phyloP scores from a whole-genome alignment of 768 basidiomycete genomes.

The Termitomyces sp. region DNA sequence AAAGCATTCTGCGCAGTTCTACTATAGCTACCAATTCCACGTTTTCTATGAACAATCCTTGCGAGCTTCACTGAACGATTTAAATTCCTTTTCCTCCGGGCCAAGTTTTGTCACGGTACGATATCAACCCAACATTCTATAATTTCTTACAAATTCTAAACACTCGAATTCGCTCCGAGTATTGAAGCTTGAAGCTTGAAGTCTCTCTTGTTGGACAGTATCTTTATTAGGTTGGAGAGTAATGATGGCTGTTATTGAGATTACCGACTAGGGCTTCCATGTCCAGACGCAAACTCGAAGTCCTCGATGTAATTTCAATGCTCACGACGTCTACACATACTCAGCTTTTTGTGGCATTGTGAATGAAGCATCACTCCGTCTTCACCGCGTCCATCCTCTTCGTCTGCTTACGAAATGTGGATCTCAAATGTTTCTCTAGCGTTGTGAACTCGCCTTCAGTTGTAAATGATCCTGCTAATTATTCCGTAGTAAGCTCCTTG shows the following conservation, averaged over 20 bases:
- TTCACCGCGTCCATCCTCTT: not conserved
- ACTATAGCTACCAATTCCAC: not conserved
- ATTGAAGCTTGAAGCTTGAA: too few species aligned
- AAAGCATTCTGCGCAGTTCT: not conserved
- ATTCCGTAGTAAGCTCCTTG: not conserved
- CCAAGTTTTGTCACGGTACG: too few species aligned
- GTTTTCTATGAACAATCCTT: not conserved
- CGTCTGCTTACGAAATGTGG: not conserved
- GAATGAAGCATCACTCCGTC: not conserved
- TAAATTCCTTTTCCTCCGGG: not conserved
- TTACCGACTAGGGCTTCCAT: not conserved
- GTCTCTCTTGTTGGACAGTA: not conserved
- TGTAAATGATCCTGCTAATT: not conserved
- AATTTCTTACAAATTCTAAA: too few species aligned
- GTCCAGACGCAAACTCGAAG: not conserved
- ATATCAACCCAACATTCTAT: too few species aligned
- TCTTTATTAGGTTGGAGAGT: too few species aligned
- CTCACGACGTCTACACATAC: too few species aligned
- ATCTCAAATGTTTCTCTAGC: not conserved
- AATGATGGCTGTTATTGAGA: too few species aligned
- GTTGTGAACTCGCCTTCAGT: not conserved
- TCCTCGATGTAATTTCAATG: too few species aligned
- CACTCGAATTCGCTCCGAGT: too few species aligned
- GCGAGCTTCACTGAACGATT: too few species aligned
- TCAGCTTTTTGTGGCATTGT: not conserved